phyloP scores from a whole-genome alignment of 1,139 yeast species.

The Nakaseomyces kungkrabaensis region DNA sequence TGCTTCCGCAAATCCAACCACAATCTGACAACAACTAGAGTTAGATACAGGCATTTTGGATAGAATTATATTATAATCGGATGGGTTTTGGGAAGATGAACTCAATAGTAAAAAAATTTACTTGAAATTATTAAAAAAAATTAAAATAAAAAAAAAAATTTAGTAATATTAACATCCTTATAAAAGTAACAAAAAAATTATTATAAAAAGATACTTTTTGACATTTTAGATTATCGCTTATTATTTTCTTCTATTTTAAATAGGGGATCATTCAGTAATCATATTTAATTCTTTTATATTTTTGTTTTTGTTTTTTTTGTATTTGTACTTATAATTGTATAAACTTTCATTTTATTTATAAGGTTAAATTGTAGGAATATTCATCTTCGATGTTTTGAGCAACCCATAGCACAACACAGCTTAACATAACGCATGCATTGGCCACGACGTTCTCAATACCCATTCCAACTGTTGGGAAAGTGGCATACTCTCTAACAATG shows the following conservation, averaged over 20 bases:
- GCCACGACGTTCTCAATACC: conserved; percentile 83
- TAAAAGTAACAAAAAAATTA: too few relatives aligned
- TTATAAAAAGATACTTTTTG: too few relatives aligned
- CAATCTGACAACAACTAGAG: conserved; percentile 7
- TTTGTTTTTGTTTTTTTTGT: background rate
- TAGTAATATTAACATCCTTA: too few relatives aligned
- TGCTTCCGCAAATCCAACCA: conserved; percentile 24
- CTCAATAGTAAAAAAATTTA: background rate
- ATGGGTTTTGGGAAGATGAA: too few relatives aligned
- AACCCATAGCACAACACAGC: conserved; percentile 83
- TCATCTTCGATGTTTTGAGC: conserved; percentile 94
- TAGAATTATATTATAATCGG: too few relatives aligned
- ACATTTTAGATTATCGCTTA: too few relatives aligned
- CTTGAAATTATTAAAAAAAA: too few relatives aligned
- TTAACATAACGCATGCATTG: conserved; percentile 70
- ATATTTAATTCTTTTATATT: background rate
- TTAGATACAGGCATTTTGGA: background rate
- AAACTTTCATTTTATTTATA: conserved; percentile 31
- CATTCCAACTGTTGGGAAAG: conserved; percentile 87
- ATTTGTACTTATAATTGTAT: background rate
- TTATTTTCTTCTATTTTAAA: too few relatives aligned
- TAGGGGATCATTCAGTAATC: too few relatives aligned
- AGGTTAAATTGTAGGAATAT: conserved; percentile 80
- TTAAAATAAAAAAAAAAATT: too few relatives aligned
- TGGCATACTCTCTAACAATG: conserved; percentile 59